Evolutionary conservation across 2,329 filamentous ascomycete species (phyloP).

Genomic region (Pseudopyricularia cyperi): DNA sequence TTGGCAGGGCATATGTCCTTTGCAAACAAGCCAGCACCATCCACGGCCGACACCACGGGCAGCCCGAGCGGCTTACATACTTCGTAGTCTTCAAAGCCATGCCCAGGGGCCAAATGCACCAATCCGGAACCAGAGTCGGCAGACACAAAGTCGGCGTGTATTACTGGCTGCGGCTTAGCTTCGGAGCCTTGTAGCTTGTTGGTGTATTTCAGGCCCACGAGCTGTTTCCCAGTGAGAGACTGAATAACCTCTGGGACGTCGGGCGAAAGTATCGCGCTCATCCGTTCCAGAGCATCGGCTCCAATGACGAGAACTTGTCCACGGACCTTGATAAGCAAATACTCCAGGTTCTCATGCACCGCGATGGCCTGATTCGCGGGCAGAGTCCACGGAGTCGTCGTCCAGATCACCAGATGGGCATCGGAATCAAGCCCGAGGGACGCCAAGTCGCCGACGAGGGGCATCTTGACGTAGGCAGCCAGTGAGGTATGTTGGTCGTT

Average conservation of each 20-base stretch:
- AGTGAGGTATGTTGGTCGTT: slow-evolving; percentile 59
- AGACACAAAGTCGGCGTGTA: slow-evolving; percentile 82
- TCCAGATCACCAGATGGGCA: slow-evolving; percentile 76
- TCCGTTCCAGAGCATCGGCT: slow-evolving; percentile 51
- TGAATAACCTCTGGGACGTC: slow-evolving; percentile 32
- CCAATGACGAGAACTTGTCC: slow-evolving; percentile 57
- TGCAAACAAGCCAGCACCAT: slow-evolving; percentile 72
- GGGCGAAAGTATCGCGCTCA: slow-evolving; percentile 27
- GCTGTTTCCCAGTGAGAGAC: slow-evolving; percentile 48
- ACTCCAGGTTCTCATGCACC: slow-evolving; percentile 61
- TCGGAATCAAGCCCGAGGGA: slow-evolving; percentile 16
- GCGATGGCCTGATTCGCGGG: slow-evolving; percentile 88
- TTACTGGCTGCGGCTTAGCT: slow-evolving; percentile 51
- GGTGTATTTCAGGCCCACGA: slow-evolving; percentile 54
- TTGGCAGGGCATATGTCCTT: slow-evolving; percentile 27
- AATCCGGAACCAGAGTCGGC: slow-evolving; percentile 83
- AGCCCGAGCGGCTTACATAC: slow-evolving; percentile 61
- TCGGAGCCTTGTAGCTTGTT: slow-evolving; percentile 53
- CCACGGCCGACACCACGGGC: slow-evolving; percentile 66
- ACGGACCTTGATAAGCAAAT: slow-evolving; percentile 50
- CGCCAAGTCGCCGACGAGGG: slow-evolving; percentile 33
- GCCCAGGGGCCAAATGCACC: slow-evolving; percentile 89
- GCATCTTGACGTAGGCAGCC: slow-evolving; percentile 71
- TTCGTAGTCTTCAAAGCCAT: slow-evolving; percentile 94
- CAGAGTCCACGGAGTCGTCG: slow-evolving; percentile 79